Percentiles rank a stretch among this genome's conserved stretches.
Evolutionary conservation across 108 stramenopile species (phyloP).

Genomic region (Nannochloropsis oceanica): DNA sequence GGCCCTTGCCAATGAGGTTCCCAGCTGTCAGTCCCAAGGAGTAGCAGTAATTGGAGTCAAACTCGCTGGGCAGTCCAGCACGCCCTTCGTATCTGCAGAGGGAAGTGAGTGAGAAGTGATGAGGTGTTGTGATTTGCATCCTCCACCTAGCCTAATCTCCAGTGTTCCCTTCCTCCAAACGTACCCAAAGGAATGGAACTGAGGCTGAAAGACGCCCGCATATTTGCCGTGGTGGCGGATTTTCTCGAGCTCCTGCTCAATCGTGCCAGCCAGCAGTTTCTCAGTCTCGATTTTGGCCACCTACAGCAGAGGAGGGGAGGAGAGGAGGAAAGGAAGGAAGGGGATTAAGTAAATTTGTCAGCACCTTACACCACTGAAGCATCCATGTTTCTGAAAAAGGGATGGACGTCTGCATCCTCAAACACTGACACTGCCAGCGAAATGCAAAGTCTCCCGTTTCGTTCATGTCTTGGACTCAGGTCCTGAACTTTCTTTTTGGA

Average conservation of each 20-base stretch:
- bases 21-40: slow-evolving; percentile 19
- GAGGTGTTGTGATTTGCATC: too few species aligned
- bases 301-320: neutral
- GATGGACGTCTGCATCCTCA: too few species aligned
- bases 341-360: too few species aligned
- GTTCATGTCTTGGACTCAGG: too few species aligned
- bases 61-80: slow-evolving; percentile 19
- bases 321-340: too few species aligned
- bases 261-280: slow-evolving; percentile 21
- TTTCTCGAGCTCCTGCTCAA: slow-evolving; percentile 21
- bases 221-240: slow-evolving; percentile 13
- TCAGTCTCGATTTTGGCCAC: slow-evolving; percentile 39
- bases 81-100: slow-evolving; percentile 19
- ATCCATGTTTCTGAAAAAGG: too few species aligned
- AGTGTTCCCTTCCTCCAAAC: neutral
- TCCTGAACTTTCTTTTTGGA: too few species aligned
- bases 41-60: slow-evolving; percentile 36
- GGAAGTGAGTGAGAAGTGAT: too few species aligned
- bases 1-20: slow-evolving; percentile 5
- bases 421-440: too few species aligned
- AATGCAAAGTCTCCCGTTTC: too few species aligned
- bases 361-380: too few species aligned
- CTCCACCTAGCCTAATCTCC: too few species aligned
- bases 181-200: slow-evolving; percentile 30
- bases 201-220: slow-evolving; percentile 12